Evolutionary conservation across 345 rosid species (phyloP).

Genomic region (Sisymbrium irio): DNA sequence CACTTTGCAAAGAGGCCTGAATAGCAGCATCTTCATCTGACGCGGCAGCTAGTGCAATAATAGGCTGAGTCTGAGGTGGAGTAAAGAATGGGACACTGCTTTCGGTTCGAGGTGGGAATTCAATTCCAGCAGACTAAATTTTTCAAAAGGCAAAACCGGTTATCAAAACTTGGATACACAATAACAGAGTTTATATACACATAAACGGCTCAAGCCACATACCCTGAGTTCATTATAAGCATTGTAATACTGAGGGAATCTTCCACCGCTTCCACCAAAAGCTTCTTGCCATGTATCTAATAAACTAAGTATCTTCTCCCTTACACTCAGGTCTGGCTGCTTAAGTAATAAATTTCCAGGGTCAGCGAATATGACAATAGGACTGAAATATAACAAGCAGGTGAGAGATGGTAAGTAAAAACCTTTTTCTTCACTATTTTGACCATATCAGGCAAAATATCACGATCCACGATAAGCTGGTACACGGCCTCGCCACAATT

Average conservation of each 20-base stretch:
- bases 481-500: slow-evolving; percentile 85
- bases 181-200: neutral
- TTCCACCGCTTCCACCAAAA: slow-evolving; percentile 76
- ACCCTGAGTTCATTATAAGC: slow-evolving; percentile 93
- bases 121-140: slow-evolving; percentile 74
- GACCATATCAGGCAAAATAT: slow-evolving; percentile 92
- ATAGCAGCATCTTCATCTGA: slow-evolving; percentile 86
- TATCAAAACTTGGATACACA: slow-evolving; percentile 1
- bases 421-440: slow-evolving; percentile 98
- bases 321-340: slow-evolving; percentile 93
- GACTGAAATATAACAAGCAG: neutral
- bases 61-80: slow-evolving; percentile 91
- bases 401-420: slow-evolving; percentile 12
- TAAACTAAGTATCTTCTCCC: slow-evolving; percentile 82
- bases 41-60: slow-evolving; percentile 46
- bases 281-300: slow-evolving; percentile 64
- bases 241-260: slow-evolving; percentile 79
- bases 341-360: slow-evolving; percentile 18
- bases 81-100: slow-evolving; percentile 84
- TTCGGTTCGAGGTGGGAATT: slow-evolving; percentile 87
- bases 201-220: slow-evolving; percentile 27
- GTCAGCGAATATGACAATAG: neutral
- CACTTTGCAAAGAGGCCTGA: slow-evolving; percentile 82
- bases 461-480: slow-evolving; percentile 89
- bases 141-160: neutral